These are phyloP conservation scores for Neurospora sp. DNA, from an alignment of 495 filamentous ascomycete genomes.

Conservation along the genomic window DNA sequence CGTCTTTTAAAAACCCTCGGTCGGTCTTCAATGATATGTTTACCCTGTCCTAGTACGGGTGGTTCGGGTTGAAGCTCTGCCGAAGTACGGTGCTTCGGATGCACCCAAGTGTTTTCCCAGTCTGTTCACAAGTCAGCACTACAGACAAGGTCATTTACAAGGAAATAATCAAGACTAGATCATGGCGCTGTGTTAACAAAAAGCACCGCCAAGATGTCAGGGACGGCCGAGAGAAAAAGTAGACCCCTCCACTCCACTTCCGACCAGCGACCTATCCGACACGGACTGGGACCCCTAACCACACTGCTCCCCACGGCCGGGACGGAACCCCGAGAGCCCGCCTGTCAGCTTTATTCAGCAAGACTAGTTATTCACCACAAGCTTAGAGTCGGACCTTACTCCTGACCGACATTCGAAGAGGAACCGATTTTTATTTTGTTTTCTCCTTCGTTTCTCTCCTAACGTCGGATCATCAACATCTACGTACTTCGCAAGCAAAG, in stretches of 20 bases:
- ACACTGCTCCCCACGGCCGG: neutral
- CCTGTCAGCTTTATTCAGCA: neutral
- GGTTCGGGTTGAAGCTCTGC: neutral
- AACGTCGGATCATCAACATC: neutral
- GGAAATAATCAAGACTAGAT: neutral
- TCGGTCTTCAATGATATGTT: neutral
- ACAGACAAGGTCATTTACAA: neutral
- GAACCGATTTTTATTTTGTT: neutral
- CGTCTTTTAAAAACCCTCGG: no score
- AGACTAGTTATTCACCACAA: neutral
- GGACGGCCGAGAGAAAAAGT: neutral
- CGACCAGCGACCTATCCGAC: neutral
- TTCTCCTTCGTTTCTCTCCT: neutral
- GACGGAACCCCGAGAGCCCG: neutral
- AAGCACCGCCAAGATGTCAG: neutral
- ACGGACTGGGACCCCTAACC: neutral
- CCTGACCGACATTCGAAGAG: neutral
- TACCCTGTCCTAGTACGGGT: neutral
- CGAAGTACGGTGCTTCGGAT: neutral
- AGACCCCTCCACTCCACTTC: neutral
- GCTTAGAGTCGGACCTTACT: neutral
- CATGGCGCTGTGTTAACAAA: neutral
- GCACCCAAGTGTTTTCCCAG: neutral
- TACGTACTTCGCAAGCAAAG: neutral
- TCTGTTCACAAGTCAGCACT: neutral